These are phyloP conservation scores for Leishmania major DNA, from an alignment of 208 protist species.

Conservation along the genomic window DNA sequence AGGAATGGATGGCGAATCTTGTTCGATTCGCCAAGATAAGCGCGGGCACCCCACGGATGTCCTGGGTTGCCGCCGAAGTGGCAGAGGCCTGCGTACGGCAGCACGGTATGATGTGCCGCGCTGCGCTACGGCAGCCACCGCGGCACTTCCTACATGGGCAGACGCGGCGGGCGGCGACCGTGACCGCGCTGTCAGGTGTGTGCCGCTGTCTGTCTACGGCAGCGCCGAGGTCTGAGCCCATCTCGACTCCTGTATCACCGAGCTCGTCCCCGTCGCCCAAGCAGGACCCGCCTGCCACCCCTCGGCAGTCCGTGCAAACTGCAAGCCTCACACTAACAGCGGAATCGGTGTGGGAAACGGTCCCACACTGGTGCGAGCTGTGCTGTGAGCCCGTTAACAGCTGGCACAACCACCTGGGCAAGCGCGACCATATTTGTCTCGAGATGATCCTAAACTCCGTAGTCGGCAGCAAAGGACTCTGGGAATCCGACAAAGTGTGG, in stretches of 20 bases:
- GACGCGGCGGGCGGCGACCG: not conserved
- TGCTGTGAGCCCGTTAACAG: slow-evolving; percentile 70
- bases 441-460: slow-evolving; percentile 70
- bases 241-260: not conserved
- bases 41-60: not conserved
- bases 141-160: not conserved
- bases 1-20: not conserved
- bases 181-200: not conserved
- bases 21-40: not conserved
- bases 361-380: slow-evolving; percentile 63
- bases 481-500: slow-evolving; percentile 44
- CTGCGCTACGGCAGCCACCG: not conserved
- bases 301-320: not conserved
- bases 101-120: not conserved
- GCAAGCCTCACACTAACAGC: not conserved
- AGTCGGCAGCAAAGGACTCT: slow-evolving; percentile 37
- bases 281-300: not conserved
- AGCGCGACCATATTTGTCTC: slow-evolving; percentile 83
- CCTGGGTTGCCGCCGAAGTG: not conserved
- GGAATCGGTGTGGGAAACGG: slow-evolving; percentile 28
- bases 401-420: slow-evolving; percentile 78
- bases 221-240: not conserved
- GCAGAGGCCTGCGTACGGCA: not conserved
- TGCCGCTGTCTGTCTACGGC: not conserved
- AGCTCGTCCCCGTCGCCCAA: not conserved